Evolutionary conservation across 805 yeast species (phyloP), one percentile per base, ranked within the genome.

Genomic region (Starmerella riodocensis): DNA sequence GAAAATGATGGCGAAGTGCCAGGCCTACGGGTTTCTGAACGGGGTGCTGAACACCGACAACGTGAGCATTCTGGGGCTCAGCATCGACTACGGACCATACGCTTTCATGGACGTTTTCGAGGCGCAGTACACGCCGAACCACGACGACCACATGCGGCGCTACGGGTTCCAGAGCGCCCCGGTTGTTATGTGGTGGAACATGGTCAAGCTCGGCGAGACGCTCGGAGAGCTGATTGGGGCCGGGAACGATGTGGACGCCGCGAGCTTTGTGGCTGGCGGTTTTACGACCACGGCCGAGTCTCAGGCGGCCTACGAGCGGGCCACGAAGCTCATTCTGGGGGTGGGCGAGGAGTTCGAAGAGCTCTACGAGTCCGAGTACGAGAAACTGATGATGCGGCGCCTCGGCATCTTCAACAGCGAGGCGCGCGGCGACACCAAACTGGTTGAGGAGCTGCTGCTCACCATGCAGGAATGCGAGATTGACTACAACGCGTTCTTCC

Each of bases 21-120:
- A 88, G 55, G 70, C 79, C 0, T 88, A 85, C 59, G 97, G 96
- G 3, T 86, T 88, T 53, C 58, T 86, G 49, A 91, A 88, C 53
- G 98, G 98, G 12, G 97, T 91, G 4, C 63, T 91, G 40, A 88
- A 88, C 57, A 86, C 97, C 0, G 98, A 88, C 55, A 88, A 88
- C 55, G 83, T 95, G 1, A 82, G 94, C 0, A 67, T 88, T n/a
- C 53, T 78, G 32, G 98, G 98, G 0, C 63, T 85, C 9, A 73
- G 94, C 0, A 71, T 91, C 59, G 98, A 88, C 59, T 91, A 78
- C 58, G 98, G 97, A 3, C 97, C 98, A 1, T 91, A 82, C 61
- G 81, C 93, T 16, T 79, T 85, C 44, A 70, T 86, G 78, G 95
- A 86, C 54, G 72, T 70, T 33, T 88, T 78, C 55, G 76, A 83